Evolutionary conservation across 371 early-diverging fungal genomes (phyloP).

Genomic region (Mortierella sp.): DNA sequence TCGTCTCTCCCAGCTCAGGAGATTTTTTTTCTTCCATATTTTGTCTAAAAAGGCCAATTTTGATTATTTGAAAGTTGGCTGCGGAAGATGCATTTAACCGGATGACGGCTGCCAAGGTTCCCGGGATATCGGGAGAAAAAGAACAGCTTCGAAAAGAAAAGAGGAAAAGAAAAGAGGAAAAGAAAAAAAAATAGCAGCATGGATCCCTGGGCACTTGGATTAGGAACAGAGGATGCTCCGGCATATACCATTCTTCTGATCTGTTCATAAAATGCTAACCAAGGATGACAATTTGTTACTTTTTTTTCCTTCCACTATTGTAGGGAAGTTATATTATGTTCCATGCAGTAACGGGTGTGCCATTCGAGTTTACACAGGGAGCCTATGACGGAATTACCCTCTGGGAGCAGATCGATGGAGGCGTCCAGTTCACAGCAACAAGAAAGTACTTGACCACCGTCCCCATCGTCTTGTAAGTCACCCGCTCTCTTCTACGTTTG

Average conservation of each 20-base stretch:
- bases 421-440: slow-evolving; percentile 96
- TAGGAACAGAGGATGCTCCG: neutral
- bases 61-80: neutral
- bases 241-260: neutral
- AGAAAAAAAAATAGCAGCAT: neutral
- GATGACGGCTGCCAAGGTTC: slow-evolving; percentile 8
- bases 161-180: neutral
- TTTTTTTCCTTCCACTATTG: neutral
- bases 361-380: slow-evolving; percentile 95
- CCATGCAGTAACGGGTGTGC: slow-evolving; percentile 96
- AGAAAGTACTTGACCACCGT: slow-evolving; percentile 95
- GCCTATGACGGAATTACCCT: slow-evolving; percentile 95
- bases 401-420: slow-evolving; percentile 99
- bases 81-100: slow-evolving; percentile 32
- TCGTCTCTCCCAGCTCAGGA: neutral
- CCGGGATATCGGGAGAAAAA: neutral
- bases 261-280: neutral
- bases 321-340: slow-evolving; percentile 97
- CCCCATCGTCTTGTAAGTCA: slow-evolving; percentile 91
- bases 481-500: neutral
- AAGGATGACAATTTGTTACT: neutral
- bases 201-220: neutral
- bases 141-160: neutral
- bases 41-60: neutral
- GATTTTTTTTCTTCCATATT: neutral